Conservation (phyloP, 768 basidiomycete species). For the Plicaturopsis crispa region DNA sequence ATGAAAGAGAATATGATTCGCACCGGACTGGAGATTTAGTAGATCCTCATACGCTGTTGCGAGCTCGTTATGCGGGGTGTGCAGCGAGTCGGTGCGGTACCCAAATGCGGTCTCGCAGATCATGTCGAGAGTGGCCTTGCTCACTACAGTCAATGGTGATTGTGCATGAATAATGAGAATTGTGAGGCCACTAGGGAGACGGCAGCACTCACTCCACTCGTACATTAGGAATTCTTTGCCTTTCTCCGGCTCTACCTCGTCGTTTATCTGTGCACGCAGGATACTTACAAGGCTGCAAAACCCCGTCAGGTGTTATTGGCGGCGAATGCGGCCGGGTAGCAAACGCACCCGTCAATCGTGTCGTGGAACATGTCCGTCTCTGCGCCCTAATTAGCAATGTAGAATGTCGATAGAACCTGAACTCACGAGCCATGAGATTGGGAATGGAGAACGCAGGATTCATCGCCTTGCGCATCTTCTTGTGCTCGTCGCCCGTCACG, state of each 20-base stretch:
- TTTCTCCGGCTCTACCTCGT: conserved; percentile 12
- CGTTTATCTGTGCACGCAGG: conserved; percentile 23
- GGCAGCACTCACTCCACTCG: conserved; percentile 34
- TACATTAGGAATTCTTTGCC: conserved; percentile 28
- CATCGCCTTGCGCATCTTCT: conserved; percentile 42
- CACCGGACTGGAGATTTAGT: conserved; percentile 31
- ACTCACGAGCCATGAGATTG: conserved; percentile 30
- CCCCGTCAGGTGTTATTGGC: conserved; percentile 5
- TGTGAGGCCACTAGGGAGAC: not conserved
- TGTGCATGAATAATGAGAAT: not conserved
- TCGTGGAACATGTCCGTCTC: conserved; percentile 41
- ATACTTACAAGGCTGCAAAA: conserved; percentile 28
- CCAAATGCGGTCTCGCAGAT: conserved; percentile 45
- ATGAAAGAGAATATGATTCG: not conserved
- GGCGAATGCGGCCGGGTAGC: not conserved
- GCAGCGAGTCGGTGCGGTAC: conserved; percentile 36
- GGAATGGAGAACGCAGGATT: conserved; percentile 44
- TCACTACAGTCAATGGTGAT: conserved; percentile 23
- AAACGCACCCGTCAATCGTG: conserved; percentile 33
- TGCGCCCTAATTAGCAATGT: conserved; percentile 9
- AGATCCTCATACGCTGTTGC: conserved; percentile 39
- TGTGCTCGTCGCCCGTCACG: conserved; percentile 40
- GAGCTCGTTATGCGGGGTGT: conserved; percentile 38
- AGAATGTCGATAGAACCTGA: not conserved
- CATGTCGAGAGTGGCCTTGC: conserved; percentile 45